These are phyloP conservation scores for Mortierella sp. DNA, from an alignment of 371 early-diverging fungal genomes.

Conservation along the genomic window DNA sequence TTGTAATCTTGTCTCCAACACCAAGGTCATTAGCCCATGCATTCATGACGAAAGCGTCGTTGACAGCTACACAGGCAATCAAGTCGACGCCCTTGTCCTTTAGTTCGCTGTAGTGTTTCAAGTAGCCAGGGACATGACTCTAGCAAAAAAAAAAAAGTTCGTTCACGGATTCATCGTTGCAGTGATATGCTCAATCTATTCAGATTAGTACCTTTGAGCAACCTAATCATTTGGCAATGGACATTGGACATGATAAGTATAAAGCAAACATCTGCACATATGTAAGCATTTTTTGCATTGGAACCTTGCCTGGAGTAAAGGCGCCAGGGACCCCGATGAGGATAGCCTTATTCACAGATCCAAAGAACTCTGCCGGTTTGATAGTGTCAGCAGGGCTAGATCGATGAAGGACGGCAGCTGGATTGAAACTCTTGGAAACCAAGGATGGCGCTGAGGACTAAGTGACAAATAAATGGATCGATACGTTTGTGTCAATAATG, in stretches of 20 bases:
- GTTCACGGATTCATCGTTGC: background rate
- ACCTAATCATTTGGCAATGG: conserved; percentile 25
- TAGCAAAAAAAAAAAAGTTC: conserved; percentile 17
- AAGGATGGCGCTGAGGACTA: conserved; percentile 14
- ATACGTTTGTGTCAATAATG: background rate
- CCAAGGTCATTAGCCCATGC: conserved; percentile 74
- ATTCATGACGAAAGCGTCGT: conserved; percentile 81
- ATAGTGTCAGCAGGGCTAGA: conserved; percentile 60
- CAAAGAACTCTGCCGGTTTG: conserved; percentile 61
- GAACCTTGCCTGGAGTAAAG: conserved; percentile 67
- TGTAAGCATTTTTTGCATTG: background rate
- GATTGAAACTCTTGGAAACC: conserved; percentile 41
- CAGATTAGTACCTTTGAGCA: conserved; percentile 62
- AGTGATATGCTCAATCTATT: background rate
- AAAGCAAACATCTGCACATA: background rate
- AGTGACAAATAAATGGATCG: background rate
- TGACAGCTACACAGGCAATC: conserved; percentile 75
- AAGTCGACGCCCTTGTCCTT: conserved; percentile 74
- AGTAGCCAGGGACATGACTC: conserved; percentile 78
- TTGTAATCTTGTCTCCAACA: conserved; percentile 61
- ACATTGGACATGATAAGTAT: background rate
- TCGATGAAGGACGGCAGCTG: conserved; percentile 59
- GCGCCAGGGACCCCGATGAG: conserved; percentile 75
- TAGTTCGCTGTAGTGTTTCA: conserved; percentile 67
- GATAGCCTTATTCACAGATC: conserved; percentile 60